phyloP scores from a whole-genome alignment of 805 yeast species.

The Alloascoidea hylecoeti region DNA sequence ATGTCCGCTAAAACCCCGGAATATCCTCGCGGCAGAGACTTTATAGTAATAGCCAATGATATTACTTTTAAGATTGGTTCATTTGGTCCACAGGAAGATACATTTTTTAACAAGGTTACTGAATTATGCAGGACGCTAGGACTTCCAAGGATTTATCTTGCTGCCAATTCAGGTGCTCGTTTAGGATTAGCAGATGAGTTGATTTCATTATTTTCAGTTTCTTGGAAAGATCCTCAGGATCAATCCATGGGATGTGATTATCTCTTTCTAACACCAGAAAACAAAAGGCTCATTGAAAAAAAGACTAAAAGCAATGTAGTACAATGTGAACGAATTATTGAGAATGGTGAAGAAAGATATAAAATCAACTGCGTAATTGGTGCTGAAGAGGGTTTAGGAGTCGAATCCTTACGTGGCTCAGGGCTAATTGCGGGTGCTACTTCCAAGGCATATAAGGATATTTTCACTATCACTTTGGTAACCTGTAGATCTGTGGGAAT shows the following conservation, averaged over 20 bases:
- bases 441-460: slow-evolving; percentile 92
- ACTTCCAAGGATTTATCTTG: slow-evolving; percentile 86
- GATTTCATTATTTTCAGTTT: slow-evolving; percentile 76
- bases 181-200: slow-evolving; percentile 97
- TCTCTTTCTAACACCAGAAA: slow-evolving; percentile 67
- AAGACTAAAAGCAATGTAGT: slow-evolving; percentile 33
- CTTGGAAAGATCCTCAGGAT: slow-evolving; percentile 71
- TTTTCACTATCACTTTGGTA: slow-evolving; percentile 93
- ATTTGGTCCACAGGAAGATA: slow-evolving; percentile 94
- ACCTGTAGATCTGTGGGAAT: slow-evolving; percentile 99
- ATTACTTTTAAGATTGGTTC: slow-evolving; percentile 98
- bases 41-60: slow-evolving; percentile 89
- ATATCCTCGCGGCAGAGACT: slow-evolving; percentile 91
- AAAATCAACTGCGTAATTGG: slow-evolving; percentile 81
- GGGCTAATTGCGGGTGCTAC: slow-evolving; percentile 99
- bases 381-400: slow-evolving; percentile 94
- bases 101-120: slow-evolving; percentile 83
- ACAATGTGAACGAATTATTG: slow-evolving; percentile 66
- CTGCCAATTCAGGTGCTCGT: slow-evolving; percentile 99
- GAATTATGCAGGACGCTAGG: slow-evolving; percentile 84
- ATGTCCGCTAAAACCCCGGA: slow-evolving; percentile 89
- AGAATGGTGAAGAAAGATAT: slow-evolving; percentile 71
- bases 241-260: slow-evolving; percentile 85
- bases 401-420: slow-evolving; percentile 94
- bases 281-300: slow-evolving; percentile 19